Conservation (phyloP, 164 flowering plant species). For the Nymphaea thermarum region DNA sequence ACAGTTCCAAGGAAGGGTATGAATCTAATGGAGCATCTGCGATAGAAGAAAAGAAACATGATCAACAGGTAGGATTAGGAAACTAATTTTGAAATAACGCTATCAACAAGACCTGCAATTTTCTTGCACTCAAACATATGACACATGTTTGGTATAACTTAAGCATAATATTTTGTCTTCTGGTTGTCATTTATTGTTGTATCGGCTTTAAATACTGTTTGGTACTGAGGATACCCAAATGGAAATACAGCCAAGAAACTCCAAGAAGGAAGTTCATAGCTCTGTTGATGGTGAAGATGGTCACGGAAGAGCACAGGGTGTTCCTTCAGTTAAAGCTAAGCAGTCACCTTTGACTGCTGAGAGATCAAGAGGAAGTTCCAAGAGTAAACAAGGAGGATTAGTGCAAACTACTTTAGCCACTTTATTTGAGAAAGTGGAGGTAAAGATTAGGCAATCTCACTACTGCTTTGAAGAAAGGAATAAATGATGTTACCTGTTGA, state of each 20-base stretch:
- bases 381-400: constrained; percentile 28
- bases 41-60: constrained; percentile 22
- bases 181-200: neutral
- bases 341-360: constrained; percentile 12
- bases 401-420: constrained; percentile 37
- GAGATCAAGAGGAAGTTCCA: constrained; percentile 17
- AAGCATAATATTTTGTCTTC: neutral
- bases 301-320: constrained; percentile 10
- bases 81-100: constrained; percentile 3
- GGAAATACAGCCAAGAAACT: constrained; percentile 16
- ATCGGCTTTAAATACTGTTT: neutral
- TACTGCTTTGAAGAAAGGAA: no score
- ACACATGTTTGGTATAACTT: neutral
- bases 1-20: constrained; percentile 6
- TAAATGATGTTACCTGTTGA: no score
- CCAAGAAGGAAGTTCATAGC: constrained; percentile 5
- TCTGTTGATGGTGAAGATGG: constrained; percentile 12
- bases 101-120: neutral
- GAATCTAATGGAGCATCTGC: constrained; percentile 8
- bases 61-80: constrained; percentile 4
- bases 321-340: constrained; percentile 11
- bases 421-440: constrained; percentile 56
- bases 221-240: constrained; percentile 16
- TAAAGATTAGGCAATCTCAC: constrained; percentile 28
- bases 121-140: neutral